Conservation (phyloP, 441 rosid genomes). For the Gossypium davidsonii region DNA sequence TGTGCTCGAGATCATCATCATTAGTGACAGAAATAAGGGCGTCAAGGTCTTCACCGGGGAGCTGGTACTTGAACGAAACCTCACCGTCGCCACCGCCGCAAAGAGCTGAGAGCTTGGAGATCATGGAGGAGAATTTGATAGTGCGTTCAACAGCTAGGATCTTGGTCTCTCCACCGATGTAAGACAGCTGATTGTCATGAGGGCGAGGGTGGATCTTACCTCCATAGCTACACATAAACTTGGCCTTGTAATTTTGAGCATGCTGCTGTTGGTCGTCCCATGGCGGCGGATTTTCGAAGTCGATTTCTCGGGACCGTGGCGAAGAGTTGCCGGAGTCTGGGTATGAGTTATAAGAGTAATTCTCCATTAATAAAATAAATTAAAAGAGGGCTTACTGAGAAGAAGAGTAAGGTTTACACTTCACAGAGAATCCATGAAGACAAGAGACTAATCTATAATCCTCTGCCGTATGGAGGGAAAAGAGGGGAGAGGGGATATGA, state of each 20-base stretch:
- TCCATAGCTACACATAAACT: slow-evolving; percentile 84
- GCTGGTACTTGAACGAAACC: slow-evolving; percentile 72
- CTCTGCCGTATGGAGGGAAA: neutral
- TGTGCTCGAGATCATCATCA: slow-evolving; percentile 82
- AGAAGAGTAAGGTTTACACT: neutral
- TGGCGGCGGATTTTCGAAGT: slow-evolving; percentile 69
- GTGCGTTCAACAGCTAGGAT: slow-evolving; percentile 71
- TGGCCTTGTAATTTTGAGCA: slow-evolving; percentile 46
- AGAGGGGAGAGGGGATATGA: neutral
- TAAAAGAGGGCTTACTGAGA: neutral
- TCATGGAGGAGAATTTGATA: slow-evolving; percentile 45
- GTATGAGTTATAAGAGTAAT: slow-evolving; percentile 50
- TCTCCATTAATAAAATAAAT: slow-evolving; percentile 42
- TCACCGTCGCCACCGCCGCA: slow-evolving; percentile 36
- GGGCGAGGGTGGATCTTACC: slow-evolving; percentile 93
- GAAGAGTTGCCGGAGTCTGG: slow-evolving; percentile 85
- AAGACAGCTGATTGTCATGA: slow-evolving; percentile 78
- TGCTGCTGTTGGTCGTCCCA: slow-evolving; percentile 64
- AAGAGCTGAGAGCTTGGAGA: slow-evolving; percentile 52
- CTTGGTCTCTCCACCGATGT: slow-evolving; percentile 83
- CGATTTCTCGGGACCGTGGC: slow-evolving; percentile 83
- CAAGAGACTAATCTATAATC: neutral
- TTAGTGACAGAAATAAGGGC: slow-evolving; percentile 81
- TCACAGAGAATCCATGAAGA: slow-evolving; percentile 2
- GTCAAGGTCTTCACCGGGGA: slow-evolving; percentile 81